Evolutionary conservation across 2,329 filamentous ascomycete genomes (phyloP), one percentile per base, ranked within the genome.

Genomic region (Scedosporium dehoogii): DNA sequence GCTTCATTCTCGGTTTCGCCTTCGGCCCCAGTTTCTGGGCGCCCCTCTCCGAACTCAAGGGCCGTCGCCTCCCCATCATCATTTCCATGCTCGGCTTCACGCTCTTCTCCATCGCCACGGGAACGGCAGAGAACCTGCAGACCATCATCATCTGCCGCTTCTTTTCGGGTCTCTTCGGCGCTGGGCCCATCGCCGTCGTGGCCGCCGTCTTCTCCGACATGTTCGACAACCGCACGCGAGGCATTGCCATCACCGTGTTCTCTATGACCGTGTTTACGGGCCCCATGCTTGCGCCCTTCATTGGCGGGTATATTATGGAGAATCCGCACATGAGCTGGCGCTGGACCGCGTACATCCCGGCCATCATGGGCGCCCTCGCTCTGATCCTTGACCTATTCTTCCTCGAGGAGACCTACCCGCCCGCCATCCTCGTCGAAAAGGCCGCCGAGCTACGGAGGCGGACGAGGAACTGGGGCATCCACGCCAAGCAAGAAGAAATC

Each of bases 141-240:
- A 86, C 87, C 0, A 76, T 93, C 21, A 76, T 90, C 25, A 81
- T 92, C 63, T 86, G 85, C 69, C 85, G 90, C 14, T 90, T 93
- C 75, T 89, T 92, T 68, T 77, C 78, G 64, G 89, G 90, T 58
- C 88, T 89, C 70, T 88, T 88, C 65, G 88, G 87, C 29, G 87
- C 86, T 60, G 87, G 84, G 64, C 84, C 86, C 2, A 74, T 91
- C 51, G 82, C 89, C 67, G 79, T 90, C 69, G 87, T 88, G 61
- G 87, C 85, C 3, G 87, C 86, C 63, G 84, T 89, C 61, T 89
- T 89, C 73, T 85, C 84, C 23, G 88, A 91, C 73, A 86, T 89
- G 83, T 87, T 87, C 68, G 82, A 85, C 73, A 85, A 87, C 73
- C 77, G 79, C 65, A 83, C 81, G 55, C 79, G 86, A 66, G 82